These are phyloP conservation scores for Ceratobasidium sp. DNA, from an alignment of 1,284 basidiomycete genomes.

Conservation along the genomic window DNA sequence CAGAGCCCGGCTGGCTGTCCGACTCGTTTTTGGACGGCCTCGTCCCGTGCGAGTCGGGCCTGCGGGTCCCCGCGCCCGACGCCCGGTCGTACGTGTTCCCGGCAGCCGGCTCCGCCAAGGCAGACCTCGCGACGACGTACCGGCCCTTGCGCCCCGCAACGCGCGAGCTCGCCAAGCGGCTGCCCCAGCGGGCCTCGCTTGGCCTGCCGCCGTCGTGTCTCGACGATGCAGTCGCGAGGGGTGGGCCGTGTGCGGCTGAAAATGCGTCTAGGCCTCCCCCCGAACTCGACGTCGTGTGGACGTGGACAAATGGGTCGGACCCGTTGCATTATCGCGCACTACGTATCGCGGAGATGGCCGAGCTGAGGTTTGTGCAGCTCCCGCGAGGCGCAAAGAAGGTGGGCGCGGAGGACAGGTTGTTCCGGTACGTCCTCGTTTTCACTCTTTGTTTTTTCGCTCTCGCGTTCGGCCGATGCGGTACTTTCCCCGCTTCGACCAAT, in stretches of 20 bases:
- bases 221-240: slow-evolving; percentile 7
- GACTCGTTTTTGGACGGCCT: slow-evolving; percentile 28
- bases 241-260: slow-evolving; percentile 7
- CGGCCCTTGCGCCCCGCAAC: slow-evolving; percentile 11
- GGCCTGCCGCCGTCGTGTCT: slow-evolving; percentile 14
- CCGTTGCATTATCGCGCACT: slow-evolving; percentile 41
- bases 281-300: slow-evolving; percentile 47
- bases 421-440: slow-evolving; percentile 30
- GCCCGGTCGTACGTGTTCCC: slow-evolving; percentile 18
- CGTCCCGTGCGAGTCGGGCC: slow-evolving; percentile 16
- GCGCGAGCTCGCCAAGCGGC: not conserved
- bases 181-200: slow-evolving; percentile 7
- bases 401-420: slow-evolving; percentile 38
- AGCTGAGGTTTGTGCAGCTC: slow-evolving; percentile 25
- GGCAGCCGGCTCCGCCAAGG: slow-evolving; percentile 1
- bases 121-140: slow-evolving; percentile 13
- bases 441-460: not conserved
- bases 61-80: not conserved
- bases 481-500: not conserved
- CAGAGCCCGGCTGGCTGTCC: slow-evolving; percentile 21
- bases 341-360: slow-evolving; percentile 39
- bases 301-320: slow-evolving; percentile 47
- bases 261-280: slow-evolving; percentile 5
- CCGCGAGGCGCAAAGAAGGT: slow-evolving; percentile 40
- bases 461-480: not conserved